These are phyloP conservation scores for Chondrus crispus DNA, from an alignment of 23 red algal genomes.

Conservation along the genomic window DNA sequence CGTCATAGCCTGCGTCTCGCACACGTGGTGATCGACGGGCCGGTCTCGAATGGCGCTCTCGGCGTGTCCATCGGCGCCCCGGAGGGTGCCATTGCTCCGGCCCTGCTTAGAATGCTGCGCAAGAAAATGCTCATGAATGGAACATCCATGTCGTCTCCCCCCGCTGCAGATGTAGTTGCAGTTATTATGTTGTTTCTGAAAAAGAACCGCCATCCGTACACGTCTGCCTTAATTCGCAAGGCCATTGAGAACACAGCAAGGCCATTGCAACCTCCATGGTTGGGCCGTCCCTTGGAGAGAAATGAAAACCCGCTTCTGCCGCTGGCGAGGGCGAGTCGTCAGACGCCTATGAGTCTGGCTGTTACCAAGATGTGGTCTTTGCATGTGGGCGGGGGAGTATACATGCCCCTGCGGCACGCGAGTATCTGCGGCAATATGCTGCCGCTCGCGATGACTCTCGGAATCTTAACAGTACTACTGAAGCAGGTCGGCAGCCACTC, in stretches of 20 bases:
- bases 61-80: conserved; percentile 68
- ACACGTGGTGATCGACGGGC: conserved; percentile 68
- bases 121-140: conserved; percentile 79
- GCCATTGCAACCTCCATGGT: conserved; percentile 4
- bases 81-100: conserved; percentile 64
- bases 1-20: conserved; percentile 25
- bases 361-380: conserved; percentile 22
- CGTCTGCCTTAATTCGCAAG: conserved; percentile 46
- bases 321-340: background rate
- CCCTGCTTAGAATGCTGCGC: conserved; percentile 49
- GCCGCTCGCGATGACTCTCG: background rate
- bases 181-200: conserved; percentile 63
- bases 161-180: conserved; percentile 60
- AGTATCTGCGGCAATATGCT: conserved; percentile 35
- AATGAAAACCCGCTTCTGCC: background rate
- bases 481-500: too few species aligned
- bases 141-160: conserved; percentile 73
- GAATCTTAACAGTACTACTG: too few species aligned
- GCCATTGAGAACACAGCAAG: conserved; percentile 74
- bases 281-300: background rate
- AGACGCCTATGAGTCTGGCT: background rate
- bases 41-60: conserved; percentile 49
- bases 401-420: conserved; percentile 42
- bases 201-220: conserved; percentile 34
- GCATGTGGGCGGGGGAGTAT: conserved; percentile 47